Evolutionary conservation across 2,329 filamentous ascomycete species (phyloP).

Genomic region (Beauveria sp.): DNA sequence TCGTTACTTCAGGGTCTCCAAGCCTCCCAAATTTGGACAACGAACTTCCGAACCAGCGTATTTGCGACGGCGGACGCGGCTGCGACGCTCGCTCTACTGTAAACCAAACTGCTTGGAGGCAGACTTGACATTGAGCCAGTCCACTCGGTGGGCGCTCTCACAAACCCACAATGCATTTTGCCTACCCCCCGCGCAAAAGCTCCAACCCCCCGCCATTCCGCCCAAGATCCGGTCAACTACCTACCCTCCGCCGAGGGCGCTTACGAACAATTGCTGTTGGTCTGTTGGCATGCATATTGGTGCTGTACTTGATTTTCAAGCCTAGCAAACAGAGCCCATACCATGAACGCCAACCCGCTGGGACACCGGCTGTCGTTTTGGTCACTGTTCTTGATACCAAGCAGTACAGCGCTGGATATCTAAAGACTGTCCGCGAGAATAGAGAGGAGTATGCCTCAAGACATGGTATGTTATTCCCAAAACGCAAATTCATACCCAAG

Average conservation of each 20-base stretch:
- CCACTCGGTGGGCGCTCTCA: background rate
- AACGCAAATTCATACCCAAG: background rate
- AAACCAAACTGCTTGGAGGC: background rate
- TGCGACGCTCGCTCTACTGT: background rate
- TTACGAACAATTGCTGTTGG: constrained; percentile 51
- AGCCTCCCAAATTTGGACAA: background rate
- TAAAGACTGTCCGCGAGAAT: constrained; percentile 71
- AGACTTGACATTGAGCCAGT: background rate
- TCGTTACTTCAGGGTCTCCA: background rate
- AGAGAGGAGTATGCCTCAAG: constrained; percentile 74
- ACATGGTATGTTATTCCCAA: constrained; percentile 55
- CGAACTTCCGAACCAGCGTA: background rate
- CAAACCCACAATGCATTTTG: constrained; percentile 66
- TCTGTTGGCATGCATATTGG: constrained; percentile 44
- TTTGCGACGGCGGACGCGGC: background rate
- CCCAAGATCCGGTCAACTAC: constrained; percentile 46
- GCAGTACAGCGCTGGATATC: constrained; percentile 55
- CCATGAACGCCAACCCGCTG: constrained; percentile 36
- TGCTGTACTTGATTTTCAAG: constrained; percentile 54
- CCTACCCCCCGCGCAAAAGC: constrained; percentile 77
- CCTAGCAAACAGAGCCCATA: constrained; percentile 22
- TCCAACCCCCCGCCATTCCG: constrained; percentile 68
- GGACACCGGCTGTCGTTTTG: constrained; percentile 60
- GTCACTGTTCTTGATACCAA: constrained; percentile 76
- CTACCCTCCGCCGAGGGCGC: constrained; percentile 53